These are phyloP conservation scores for Pyrenochaeta sp. DNA, from an alignment of 2,329 filamentous ascomycete genomes.

Conservation along the genomic window DNA sequence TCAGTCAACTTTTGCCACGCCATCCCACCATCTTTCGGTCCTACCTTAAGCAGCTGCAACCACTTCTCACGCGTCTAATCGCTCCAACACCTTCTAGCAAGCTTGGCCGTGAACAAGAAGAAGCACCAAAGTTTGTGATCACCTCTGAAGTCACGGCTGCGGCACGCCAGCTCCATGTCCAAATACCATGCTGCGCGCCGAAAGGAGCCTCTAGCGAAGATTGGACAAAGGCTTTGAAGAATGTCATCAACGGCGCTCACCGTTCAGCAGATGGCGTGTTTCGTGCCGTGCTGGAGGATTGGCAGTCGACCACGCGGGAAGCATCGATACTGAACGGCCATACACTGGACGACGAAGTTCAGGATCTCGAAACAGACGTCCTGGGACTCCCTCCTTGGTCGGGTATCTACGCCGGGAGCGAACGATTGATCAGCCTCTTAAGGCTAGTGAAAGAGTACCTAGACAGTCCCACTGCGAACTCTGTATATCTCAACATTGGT, in stretches of 20 bases:
- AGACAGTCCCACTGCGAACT: conserved; percentile 67
- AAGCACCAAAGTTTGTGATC: conserved; percentile 51
- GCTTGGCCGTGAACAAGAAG: conserved; percentile 26
- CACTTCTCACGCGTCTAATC: conserved; percentile 67
- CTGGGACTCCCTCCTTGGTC: conserved; percentile 72
- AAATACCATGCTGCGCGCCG: conserved; percentile 80
- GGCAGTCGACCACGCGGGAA: conserved; percentile 70
- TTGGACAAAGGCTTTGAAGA: conserved; percentile 74
- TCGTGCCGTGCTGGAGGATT: conserved; percentile 80
- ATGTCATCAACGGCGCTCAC: conserved; percentile 72
- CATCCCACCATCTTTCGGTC: conserved; percentile 86
- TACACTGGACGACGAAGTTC: conserved; percentile 44
- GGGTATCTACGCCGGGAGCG: conserved; percentile 76
- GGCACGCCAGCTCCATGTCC: conserved; percentile 71
- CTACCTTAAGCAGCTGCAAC: conserved; percentile 72
- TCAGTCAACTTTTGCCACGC: conserved; percentile 75
- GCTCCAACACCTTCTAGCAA: conserved; percentile 66
- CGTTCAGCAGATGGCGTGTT: conserved; percentile 78
- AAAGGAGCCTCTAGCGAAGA: conserved; percentile 81
- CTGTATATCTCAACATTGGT: conserved; percentile 73
- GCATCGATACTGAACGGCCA: conserved; percentile 36
- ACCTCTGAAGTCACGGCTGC: conserved; percentile 64
- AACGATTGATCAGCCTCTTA: conserved; percentile 73
- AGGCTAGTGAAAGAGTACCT: conserved; percentile 71
- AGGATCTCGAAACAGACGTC: conserved; percentile 51